Evolutionary conservation across 2,329 filamentous ascomycete species (phyloP).

Genomic region (Fusarium sp.): DNA sequence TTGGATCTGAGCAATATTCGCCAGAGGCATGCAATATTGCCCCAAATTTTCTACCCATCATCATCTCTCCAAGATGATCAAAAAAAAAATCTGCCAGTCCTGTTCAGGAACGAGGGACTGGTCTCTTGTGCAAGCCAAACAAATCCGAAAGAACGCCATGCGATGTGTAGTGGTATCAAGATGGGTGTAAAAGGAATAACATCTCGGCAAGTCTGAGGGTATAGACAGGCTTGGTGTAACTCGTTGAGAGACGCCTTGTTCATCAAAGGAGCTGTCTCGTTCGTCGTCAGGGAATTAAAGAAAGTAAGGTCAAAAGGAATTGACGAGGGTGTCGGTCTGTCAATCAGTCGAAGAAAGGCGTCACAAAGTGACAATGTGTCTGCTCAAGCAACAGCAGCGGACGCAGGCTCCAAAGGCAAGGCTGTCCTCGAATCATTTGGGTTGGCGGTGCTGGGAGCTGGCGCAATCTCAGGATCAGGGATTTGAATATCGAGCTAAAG

Average conservation of each 20-base stretch:
- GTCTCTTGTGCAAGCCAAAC: slow-evolving; percentile 14
- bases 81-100: slow-evolving; percentile 4
- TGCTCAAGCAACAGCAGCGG: slow-evolving; percentile 40
- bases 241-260: slow-evolving; percentile 40
- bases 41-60: slow-evolving; percentile 24
- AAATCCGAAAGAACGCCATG: slow-evolving; percentile 42
- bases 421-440: slow-evolving; percentile 52
- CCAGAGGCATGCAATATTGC: slow-evolving; percentile 13
- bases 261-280: slow-evolving; percentile 40
- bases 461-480: slow-evolving; percentile 77
- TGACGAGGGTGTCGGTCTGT: slow-evolving; percentile 8
- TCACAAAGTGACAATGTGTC: background rate
- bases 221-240: slow-evolving; percentile 34
- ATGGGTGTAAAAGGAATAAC: slow-evolving; percentile 31
- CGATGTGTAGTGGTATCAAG: slow-evolving; percentile 48
- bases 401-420: slow-evolving; percentile 49
- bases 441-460: slow-evolving; percentile 57
- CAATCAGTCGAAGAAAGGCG: slow-evolving; percentile 24
- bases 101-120: background rate
- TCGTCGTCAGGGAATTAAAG: slow-evolving; percentile 44
- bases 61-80: slow-evolving; percentile 16
- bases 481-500: slow-evolving; percentile 81
- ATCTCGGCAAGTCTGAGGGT: slow-evolving; percentile 32
- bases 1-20: background rate
- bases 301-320: slow-evolving; percentile 19